These are phyloP conservation scores for Juncus effusus DNA, from an alignment of 176 grass and related monocot species.

Conservation along the genomic window DNA sequence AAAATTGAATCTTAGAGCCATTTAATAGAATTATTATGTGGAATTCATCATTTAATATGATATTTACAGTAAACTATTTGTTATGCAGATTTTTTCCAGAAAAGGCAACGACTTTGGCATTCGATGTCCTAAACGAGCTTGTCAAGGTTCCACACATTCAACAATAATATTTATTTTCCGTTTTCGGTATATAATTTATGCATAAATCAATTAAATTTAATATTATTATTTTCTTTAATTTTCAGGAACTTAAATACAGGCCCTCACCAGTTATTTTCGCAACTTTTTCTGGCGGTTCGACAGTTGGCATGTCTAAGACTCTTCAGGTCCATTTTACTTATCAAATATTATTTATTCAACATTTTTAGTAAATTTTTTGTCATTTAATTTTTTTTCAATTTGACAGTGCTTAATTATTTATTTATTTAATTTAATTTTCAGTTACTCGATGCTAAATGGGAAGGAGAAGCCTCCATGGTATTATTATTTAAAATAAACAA, in stretches of 20 bases:
- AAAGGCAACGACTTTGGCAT: conserved; percentile 67
- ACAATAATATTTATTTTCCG: conserved; percentile 10
- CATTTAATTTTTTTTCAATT: neutral
- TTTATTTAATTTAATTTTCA: conserved; percentile 23
- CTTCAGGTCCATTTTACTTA: conserved; percentile 56
- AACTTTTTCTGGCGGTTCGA: conserved; percentile 82
- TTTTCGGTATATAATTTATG: conserved; percentile 2
- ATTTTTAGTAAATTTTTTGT: conserved; percentile 17
- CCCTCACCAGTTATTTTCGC: conserved; percentile 59
- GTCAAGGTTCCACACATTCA: conserved; percentile 44
- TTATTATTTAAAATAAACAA: conserved; percentile 22
- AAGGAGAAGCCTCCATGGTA: conserved; percentile 69
- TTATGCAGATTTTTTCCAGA: conserved; percentile 74
- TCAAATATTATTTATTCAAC: conserved; percentile 15
- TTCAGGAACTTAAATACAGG: conserved; percentile 69
- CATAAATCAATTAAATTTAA: conserved; percentile 13
- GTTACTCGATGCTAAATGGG: conserved; percentile 75
- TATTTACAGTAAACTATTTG: neutral
- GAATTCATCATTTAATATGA: neutral
- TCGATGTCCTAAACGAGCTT: conserved; percentile 63
- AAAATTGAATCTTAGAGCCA: neutral
- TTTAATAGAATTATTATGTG: neutral
- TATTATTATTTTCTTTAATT: conserved; percentile 28
- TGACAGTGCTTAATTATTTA: conserved; percentile 26
- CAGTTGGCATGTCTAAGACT: conserved; percentile 83